Base-by-base conservation (phyloP, 2,329 filamentous ascomycete species). In the Aureobasidium melanogenum region DNA sequence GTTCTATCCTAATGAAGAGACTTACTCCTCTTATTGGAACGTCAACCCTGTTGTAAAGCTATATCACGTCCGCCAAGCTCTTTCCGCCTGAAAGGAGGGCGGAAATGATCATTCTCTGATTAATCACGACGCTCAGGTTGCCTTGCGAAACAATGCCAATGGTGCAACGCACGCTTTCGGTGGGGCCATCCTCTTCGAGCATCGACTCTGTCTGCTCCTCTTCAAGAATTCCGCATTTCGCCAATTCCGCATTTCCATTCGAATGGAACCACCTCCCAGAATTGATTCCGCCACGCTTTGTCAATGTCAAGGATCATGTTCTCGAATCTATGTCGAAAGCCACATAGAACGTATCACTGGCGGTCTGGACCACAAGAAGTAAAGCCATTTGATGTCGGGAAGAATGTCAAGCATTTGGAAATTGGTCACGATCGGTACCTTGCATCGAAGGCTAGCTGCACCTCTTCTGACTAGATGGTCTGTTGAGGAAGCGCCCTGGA, bases 201-300 rank as follows among this genome's bases (percentile, higher is more conserved):
- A n/a, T n/a, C n/a, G n/a, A n/a, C n/a, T 32, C 30, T 8, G 30
- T 32, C 9, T 32, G 41, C 12, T 51, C 19, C 2, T 38, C 14
- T 39, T 15, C 28, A 1, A 22, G 55, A 32, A 32, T 32, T 32
- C 30, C 5, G 30, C 30, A 10, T 8, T 32, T 32, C 8, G 5
- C 30, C n/a, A n/a, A n/a, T n/a, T n/a, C n/a, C n/a, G n/a, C n/a
- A n/a, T n/a, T n/a, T n/a, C n/a, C n/a, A n/a, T 89, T 93, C 7
- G 95, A 94, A 79, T 95, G 96, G 81, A 0, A 82, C 88, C 69
- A n/a, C n/a, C n/a, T n/a, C n/a, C n/a, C n/a, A n/a, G n/a, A n/a
- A n/a, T n/a, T n/a, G n/a, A n/a, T n/a, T n/a, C n/a, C n/a, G n/a
- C n/a, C n/a, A n/a, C n/a, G n/a, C n/a, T n/a, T 30, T 8, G 28